Evolutionary conservation across 495 filamentous ascomycete genomes (phyloP).

Genomic region (Astrothelium subdiscretum): DNA sequence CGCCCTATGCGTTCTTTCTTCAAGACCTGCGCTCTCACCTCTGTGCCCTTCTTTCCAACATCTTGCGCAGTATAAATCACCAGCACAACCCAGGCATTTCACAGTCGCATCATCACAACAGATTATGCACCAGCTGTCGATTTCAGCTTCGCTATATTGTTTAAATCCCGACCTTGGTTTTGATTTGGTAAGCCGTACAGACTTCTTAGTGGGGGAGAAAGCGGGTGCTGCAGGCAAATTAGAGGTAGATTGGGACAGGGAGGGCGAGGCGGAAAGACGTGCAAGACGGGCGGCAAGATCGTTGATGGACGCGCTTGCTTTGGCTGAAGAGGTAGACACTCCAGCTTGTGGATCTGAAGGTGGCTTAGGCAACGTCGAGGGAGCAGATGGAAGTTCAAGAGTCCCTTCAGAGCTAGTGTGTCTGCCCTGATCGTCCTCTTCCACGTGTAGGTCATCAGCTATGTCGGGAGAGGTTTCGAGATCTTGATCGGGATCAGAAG

Average conservation of each 20-base stretch:
- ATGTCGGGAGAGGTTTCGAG: neutral
- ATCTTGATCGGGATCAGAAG: neutral
- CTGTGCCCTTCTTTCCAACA: slow-evolving; percentile 63
- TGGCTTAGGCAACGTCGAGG: slow-evolving; percentile 5
- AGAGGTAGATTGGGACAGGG: slow-evolving; percentile 15
- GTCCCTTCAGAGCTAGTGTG: neutral
- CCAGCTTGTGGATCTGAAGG: neutral
- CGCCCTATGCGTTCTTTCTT: slow-evolving; percentile 35
- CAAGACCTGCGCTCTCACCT: slow-evolving; percentile 43
- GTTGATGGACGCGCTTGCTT: neutral
- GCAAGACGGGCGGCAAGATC: slow-evolving; percentile 12
- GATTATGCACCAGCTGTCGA: slow-evolving; percentile 58
- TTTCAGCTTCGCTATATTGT: slow-evolving; percentile 48
- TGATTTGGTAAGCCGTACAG: slow-evolving; percentile 10
- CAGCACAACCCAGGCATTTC: slow-evolving; percentile 50
- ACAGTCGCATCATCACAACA: slow-evolving; percentile 56
- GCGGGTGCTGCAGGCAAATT: slow-evolving; percentile 21
- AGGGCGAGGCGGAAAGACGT: slow-evolving; percentile 14
- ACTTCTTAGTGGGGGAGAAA: slow-evolving; percentile 10
- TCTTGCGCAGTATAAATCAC: slow-evolving; percentile 50
- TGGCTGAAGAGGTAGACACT: neutral
- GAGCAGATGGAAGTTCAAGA: slow-evolving; percentile 13
- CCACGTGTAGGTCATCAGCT: neutral
- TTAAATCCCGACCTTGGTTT: slow-evolving; percentile 19
- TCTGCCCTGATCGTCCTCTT: neutral